Conservation (phyloP, 2,329 filamentous ascomycete genomes). For the Ophiobolus disseminans region DNA sequence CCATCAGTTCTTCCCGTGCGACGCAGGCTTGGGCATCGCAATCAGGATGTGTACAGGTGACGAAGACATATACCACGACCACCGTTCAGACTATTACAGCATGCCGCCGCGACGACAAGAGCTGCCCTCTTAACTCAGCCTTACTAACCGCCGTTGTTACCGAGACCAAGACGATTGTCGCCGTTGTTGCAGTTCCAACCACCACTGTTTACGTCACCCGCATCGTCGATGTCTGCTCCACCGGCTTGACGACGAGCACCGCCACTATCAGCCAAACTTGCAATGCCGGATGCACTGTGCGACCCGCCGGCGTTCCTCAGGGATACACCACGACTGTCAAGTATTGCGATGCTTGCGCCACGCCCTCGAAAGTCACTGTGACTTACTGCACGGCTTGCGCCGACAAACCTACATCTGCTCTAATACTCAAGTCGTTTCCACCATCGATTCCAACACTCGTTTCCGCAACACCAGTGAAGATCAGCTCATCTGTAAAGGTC, state of each 20-base stretch:
- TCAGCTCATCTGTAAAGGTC: neutral
- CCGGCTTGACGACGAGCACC: slow-evolving; percentile 4
- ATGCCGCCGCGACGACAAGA: slow-evolving; percentile 1
- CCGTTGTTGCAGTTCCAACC: slow-evolving; percentile 3
- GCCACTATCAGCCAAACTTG: slow-evolving; percentile 1
- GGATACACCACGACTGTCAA: slow-evolving; percentile 5
- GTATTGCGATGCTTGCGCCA: slow-evolving; percentile 8
- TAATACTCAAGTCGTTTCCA: neutral
- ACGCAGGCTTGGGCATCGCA: neutral
- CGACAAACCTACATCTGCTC: neutral
- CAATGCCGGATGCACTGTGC: slow-evolving; percentile 1
- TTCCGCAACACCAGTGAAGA: neutral
- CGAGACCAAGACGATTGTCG: neutral
- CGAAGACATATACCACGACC: neutral
- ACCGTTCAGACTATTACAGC: slow-evolving; percentile 4
- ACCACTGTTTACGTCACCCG: slow-evolving; percentile 1
- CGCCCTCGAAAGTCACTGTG: neutral
- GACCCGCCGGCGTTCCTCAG: neutral
- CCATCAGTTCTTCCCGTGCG: neutral
- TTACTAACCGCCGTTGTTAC: neutral
- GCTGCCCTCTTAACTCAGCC: slow-evolving; percentile 1
- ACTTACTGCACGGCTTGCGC: slow-evolving; percentile 5
- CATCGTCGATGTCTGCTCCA: slow-evolving; percentile 5
- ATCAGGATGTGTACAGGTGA: neutral
- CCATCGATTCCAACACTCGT: neutral